Evolutionary conservation across 1,284 basidiomycete species (phyloP), one percentile per base, ranked within the genome.

Genomic region (Pseudozyma thailandica): DNA sequence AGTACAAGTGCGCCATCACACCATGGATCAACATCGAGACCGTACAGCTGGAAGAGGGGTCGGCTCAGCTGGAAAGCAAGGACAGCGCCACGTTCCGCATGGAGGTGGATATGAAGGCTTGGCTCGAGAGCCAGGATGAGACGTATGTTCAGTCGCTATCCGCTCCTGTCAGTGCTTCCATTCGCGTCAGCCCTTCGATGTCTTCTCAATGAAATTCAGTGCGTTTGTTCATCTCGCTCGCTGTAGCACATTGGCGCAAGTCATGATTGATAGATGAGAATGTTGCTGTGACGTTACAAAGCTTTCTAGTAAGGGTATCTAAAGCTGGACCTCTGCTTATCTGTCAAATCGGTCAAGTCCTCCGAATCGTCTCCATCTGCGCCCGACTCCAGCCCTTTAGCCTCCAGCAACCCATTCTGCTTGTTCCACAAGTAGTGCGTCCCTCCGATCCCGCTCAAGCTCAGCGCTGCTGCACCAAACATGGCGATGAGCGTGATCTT

Each of bases 241-340:
- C n/a, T n/a, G n/a, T n/a, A n/a, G n/a, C n/a, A n/a, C n/a, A n/a
- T n/a, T n/a, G n/a, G n/a, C n/a, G n/a, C n/a, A n/a, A n/a, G n/a
- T n/a, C n/a, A n/a, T n/a, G n/a, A n/a, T n/a, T n/a, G n/a, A n/a
- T n/a, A n/a, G n/a, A n/a, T n/a, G n/a, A n/a, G n/a, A n/a, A n/a
- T n/a, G n/a, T n/a, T n/a, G n/a, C n/a, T n/a, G n/a, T n/a, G n/a
- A n/a, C n/a, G n/a, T n/a, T n/a, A n/a, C n/a, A n/a, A n/a, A n/a
- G n/a, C n/a, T n/a, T n/a, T 33, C 58, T 70, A 82, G 55, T 79
- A 76, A 18, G 81, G 79, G 61, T 82, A 83, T 51, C 80, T 58
- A 60, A 82, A 83, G 20, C 37, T 61, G 16, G 64, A 46, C 25
- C 79, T 68, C 72, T 83, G 71, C 50, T 74, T 74, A 59, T 83